Evolutionary conservation across 169 alveolate genomes (phyloP), one percentile per base, ranked within the genome.

Genomic region (Plasmodium knowlesi): DNA sequence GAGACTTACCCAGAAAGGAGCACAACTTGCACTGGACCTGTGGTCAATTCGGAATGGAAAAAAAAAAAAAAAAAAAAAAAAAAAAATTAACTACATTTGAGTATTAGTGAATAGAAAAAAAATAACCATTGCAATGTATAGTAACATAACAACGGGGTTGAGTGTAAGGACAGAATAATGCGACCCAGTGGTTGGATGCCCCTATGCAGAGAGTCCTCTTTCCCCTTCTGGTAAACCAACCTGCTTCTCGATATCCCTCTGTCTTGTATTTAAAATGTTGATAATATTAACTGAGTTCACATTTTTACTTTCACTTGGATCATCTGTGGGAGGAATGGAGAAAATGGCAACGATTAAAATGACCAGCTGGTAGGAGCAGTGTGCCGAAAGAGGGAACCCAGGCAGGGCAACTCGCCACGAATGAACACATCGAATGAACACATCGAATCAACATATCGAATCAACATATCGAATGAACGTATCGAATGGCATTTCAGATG

Each of bases 221-320:
- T 41, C 16, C 73, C 43, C 28, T 16, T 10, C 12, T 61, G 71
- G 22, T 10, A 8, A 34, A 28, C 5, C 57, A 57, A 86, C 93
- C 74, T 86, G 93, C 32, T 57, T 86, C 43, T 86, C 93, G 39
- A 86, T 78, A 25, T 86, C 93, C 46, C 71, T 86, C 37, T 86
- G 93, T 30, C 93, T 76, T 4, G 88, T 86, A 80, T 86, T 86
- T 14, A 86, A 32, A 32, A 86, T 86, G 79, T 86, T 41, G 1
- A 86, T 30, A 19, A 86, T 54, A 14, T 54, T 86, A n/a, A 79
- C 3, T 8, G 88, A 54, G 19, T 86, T 86, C 28, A 57, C 1
- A 53, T 86, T 86, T n/a, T 37, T 53, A 41, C 39, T 76, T 34
- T 74, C 83, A 67, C 37, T 67, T 67, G 76, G 76, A 25, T 67